phyloP scores from a whole-genome alignment of 768 basidiomycete genomes.

The Pleurotus eryngii region DNA sequence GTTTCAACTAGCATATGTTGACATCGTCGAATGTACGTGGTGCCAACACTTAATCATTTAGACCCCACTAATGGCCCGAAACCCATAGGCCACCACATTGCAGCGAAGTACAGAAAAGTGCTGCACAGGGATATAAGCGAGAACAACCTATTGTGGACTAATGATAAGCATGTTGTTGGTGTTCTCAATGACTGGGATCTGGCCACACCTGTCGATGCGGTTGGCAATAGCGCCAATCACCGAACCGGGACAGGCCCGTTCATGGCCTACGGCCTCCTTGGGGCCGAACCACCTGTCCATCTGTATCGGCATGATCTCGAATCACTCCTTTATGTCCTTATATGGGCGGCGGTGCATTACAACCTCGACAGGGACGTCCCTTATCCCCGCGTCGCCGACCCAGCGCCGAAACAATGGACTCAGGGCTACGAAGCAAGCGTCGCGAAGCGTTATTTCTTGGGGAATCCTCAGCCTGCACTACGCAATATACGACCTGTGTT shows the following conservation, averaged over 20 bases:
- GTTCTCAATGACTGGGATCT: constrained; percentile 27
- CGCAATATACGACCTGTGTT: no score
- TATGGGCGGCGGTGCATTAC: constrained; percentile 19
- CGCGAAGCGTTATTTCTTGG: no score
- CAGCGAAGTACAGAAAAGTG: constrained; percentile 15
- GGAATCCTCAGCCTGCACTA: no score
- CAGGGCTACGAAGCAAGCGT: no score
- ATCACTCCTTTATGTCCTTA: constrained; percentile 22
- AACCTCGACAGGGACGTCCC: constrained; percentile 9
- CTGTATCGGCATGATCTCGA: constrained; percentile 25
- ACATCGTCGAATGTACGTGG: constrained; percentile 27
- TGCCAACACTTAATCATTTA: no score
- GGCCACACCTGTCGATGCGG: constrained; percentile 10
- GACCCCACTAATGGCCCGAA: not conserved
- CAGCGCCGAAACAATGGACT: no score
- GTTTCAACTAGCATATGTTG: constrained; percentile 24
- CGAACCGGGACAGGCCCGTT: constrained; percentile 26
- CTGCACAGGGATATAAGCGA: constrained; percentile 29
- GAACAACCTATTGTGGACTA: constrained; percentile 24
- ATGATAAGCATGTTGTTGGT: constrained; percentile 12
- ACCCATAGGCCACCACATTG: constrained; percentile 21
- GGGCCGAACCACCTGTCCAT: constrained; percentile 11
- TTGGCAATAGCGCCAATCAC: constrained; percentile 4
- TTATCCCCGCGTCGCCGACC: no score
- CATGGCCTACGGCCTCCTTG: constrained; percentile 24